Conservation (phyloP, 768 basidiomycete species). For the Pilatotrama ljubarskyi region DNA sequence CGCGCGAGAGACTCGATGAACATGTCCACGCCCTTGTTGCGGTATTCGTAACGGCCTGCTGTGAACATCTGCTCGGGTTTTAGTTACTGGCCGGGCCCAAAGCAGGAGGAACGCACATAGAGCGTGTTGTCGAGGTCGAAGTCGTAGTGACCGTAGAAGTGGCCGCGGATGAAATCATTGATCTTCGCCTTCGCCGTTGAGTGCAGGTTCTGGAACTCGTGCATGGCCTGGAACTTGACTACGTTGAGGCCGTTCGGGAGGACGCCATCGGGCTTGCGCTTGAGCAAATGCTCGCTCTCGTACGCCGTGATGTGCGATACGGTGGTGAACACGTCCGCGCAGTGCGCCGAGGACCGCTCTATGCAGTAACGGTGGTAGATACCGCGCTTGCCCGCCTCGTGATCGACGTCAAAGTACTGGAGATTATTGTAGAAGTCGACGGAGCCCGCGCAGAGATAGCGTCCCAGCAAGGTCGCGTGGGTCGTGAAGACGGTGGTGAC, state of each 20-base stretch:
- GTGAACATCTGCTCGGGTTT: conserved; percentile 79
- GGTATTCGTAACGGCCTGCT: conserved; percentile 98
- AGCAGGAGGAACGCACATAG: conserved; percentile 52
- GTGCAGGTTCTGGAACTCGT: conserved; percentile 98
- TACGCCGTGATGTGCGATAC: conserved; percentile 98
- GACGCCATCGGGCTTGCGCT: conserved; percentile 96
- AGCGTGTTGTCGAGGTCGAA: conserved; percentile 93
- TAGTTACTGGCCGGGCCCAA: not conserved
- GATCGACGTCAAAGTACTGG: conserved; percentile 99
- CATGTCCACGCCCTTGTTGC: conserved; percentile 99
- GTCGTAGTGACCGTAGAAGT: conserved; percentile 97
- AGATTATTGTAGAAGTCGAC: conserved; percentile 99
- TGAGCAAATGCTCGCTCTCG: conserved; percentile 93
- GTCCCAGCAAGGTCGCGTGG: conserved; percentile 96
- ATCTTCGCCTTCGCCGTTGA: conserved; percentile 95
- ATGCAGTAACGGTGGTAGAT: conserved; percentile 99
- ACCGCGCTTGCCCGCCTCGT: conserved; percentile 97
- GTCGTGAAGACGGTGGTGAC: conserved; percentile 99
- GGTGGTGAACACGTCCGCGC: conserved; percentile 97
- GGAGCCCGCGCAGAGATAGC: conserved; percentile 96
- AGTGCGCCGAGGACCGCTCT: conserved; percentile 91
- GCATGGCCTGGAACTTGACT: conserved; percentile 98
- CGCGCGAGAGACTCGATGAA: conserved; percentile 97
- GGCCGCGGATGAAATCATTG: conserved; percentile 95
- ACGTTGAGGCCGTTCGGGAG: conserved; percentile 98